Evolutionary conservation across 2,329 filamentous ascomycete genomes (phyloP), one percentile per base, ranked within the genome.

Genomic region (Fusarium cyanostomum): DNA sequence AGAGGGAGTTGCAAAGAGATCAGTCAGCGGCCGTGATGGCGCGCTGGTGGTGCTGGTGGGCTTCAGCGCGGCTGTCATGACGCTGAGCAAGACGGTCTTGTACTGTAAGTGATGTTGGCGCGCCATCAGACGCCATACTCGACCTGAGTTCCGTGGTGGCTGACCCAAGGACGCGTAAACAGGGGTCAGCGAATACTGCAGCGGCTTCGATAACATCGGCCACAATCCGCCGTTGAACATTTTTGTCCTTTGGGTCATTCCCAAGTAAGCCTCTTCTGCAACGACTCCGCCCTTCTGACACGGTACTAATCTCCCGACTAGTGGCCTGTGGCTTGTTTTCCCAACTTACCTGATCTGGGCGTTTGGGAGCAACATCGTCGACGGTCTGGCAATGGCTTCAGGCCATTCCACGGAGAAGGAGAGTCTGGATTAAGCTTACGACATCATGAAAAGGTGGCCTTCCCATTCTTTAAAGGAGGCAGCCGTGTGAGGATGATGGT

Each of bases 61-160:
- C 6, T 86, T 86, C 63, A 79, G 80, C 56, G 82, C 82, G 0
- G 80, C 82, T 1, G 79, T 87, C 50, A 87, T 87, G 85, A 88
- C 85, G 1, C 66, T 87, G 10, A 85, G 82, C 79, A 88, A 87
- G 80, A 87, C 85, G n/a, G 72, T 82, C 10, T 73, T 88, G 3
- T 88, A 88, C 71, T 86, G 85, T 85, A 62, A 72, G 84, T 79
- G n/a, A 60, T 41, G 13, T 18, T 5, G 16, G 24, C n/a, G 37
- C 28, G 41, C 38, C 35, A 41, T n/a, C 11, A 39, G 12, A 38
- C 34, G 44, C 16, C 13, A 27, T 27, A 1, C 16, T 15, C 42
- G 30, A 28, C 24, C 11, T n/a, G 15, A 13, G 6, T n/a, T n/a
- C n/a, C n/a, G n/a, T n/a, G n/a, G n/a, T n/a, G n/a, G n/a, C 24